phyloP scores from a whole-genome alignment of 2,329 filamentous ascomycete genomes.

The Geosmithia morbida region DNA sequence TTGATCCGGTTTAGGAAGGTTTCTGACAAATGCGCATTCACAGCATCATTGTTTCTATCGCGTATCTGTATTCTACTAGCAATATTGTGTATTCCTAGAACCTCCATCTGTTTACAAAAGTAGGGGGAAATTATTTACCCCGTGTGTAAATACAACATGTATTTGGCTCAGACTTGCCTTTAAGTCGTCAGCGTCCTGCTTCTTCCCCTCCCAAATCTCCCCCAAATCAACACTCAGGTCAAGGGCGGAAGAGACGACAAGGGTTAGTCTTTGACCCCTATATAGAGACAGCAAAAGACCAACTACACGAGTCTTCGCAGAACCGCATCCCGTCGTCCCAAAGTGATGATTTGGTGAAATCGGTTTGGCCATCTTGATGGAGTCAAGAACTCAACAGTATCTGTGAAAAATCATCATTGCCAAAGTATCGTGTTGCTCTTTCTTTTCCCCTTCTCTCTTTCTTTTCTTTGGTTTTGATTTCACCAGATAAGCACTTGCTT shows the following conservation, averaged over 20 bases:
- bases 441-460: too few species aligned
- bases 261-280: slow-evolving; percentile 28
- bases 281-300: slow-evolving; percentile 8
- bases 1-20: slow-evolving; percentile 12
- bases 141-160: neutral
- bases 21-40: too few species aligned
- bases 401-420: slow-evolving; percentile 54
- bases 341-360: too few species aligned
- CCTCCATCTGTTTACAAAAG: neutral
- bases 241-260: slow-evolving; percentile 7
- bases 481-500: slow-evolving; percentile 7
- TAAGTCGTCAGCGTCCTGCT: slow-evolving; percentile 32
- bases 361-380: neutral
- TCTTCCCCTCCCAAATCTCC: neutral
- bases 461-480: neutral
- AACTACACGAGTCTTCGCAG: slow-evolving; percentile 29
- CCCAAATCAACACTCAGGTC: neutral
- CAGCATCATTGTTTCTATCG: neutral
- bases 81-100: too few species aligned
- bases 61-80: too few species aligned
- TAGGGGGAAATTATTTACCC: too few species aligned
- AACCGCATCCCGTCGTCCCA: neutral
- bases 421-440: too few species aligned
- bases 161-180: slow-evolving; percentile 52
- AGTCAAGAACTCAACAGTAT: slow-evolving; percentile 54